Percentiles rank a stretch among this genome's conserved stretches.
Evolutionary conservation across 2,329 filamentous ascomycete species (phyloP).

Genomic region (Zasmidium cellare): DNA sequence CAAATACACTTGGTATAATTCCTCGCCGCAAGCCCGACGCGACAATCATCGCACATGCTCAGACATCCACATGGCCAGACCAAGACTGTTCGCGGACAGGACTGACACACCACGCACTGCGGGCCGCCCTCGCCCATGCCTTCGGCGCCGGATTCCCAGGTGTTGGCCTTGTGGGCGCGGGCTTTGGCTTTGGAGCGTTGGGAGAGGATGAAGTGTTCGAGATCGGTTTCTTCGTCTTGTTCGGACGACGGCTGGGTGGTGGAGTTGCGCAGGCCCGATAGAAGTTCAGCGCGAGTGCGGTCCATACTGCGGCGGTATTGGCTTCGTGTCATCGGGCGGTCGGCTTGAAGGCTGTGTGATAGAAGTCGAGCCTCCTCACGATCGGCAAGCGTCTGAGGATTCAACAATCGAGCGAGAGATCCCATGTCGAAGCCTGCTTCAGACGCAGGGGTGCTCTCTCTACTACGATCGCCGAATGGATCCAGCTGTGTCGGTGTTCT

Average conservation of each 20-base stretch:
- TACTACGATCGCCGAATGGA: slow-evolving; percentile 44
- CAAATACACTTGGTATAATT: slow-evolving; percentile 97
- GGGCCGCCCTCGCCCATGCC: slow-evolving; percentile 74
- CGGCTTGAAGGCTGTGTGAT: slow-evolving; percentile 72
- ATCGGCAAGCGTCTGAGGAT: slow-evolving; percentile 75
- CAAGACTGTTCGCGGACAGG: slow-evolving; percentile 79
- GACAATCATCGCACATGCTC: slow-evolving; percentile 90
- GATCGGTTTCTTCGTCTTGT: slow-evolving; percentile 59
- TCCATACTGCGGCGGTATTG: slow-evolving; percentile 69
- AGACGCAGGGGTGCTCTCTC: slow-evolving; percentile 58
- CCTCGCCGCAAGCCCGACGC: slow-evolving; percentile 90
- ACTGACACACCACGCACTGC: slow-evolving; percentile 91
- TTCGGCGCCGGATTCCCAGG: slow-evolving; percentile 70
- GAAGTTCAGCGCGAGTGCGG: slow-evolving; percentile 67
- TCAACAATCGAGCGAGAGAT: slow-evolving; percentile 73
- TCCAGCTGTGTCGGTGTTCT: slow-evolving; percentile 73
- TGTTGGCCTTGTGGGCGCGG: slow-evolving; percentile 26
- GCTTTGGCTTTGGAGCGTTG: slow-evolving; percentile 51
- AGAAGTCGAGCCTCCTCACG: slow-evolving; percentile 78
- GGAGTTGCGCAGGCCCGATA: slow-evolving; percentile 46
- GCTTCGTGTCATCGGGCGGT: slow-evolving; percentile 77
- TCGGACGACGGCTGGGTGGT: slow-evolving; percentile 38
- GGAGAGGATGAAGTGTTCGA: slow-evolving; percentile 61
- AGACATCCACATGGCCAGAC: slow-evolving; percentile 97
- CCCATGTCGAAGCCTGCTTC: slow-evolving; percentile 38